Evolutionary conservation across 805 yeast genomes (phyloP).

Genomic region (Pichia paraexigua): DNA sequence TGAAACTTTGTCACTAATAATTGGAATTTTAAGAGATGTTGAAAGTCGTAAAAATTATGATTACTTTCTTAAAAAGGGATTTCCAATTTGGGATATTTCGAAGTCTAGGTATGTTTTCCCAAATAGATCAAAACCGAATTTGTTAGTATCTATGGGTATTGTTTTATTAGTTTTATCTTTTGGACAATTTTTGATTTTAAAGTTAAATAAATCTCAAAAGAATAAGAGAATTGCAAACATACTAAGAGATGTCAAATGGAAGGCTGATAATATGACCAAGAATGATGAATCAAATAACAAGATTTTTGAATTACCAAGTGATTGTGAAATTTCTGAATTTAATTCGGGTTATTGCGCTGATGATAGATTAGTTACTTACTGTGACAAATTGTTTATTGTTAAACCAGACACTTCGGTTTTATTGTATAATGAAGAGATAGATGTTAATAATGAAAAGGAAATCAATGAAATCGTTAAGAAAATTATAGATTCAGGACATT

Average conservation of each 20-base stretch:
- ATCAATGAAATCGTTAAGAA: constrained; percentile 8
- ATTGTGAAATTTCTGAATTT: background rate
- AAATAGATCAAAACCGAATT: constrained; percentile 12
- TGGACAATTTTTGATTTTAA: constrained; percentile 11
- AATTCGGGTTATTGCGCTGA: constrained; percentile 6
- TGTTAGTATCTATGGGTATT: constrained; percentile 2
- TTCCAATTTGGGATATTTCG: constrained; percentile 60
- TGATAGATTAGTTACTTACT: constrained; percentile 13
- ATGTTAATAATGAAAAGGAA: constrained; percentile 7
- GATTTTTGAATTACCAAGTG: constrained; percentile 12
- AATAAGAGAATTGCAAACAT: constrained; percentile 13
- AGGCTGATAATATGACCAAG: constrained; percentile 12
- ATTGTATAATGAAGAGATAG: constrained; percentile 7
- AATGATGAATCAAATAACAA: constrained; percentile 3
- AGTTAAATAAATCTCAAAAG: constrained; percentile 9
- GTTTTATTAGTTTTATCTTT: constrained; percentile 4
- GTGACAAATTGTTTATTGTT: constrained; percentile 15
- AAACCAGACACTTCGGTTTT: constrained; percentile 14
- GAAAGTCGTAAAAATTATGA: constrained; percentile 70
- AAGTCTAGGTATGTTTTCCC: constrained; percentile 10
- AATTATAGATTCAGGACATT: constrained; percentile 10
- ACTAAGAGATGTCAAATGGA: constrained; percentile 14
- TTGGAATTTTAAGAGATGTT: constrained; percentile 56
- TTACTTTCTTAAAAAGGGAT: constrained; percentile 72
- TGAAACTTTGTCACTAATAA: constrained; percentile 69